Base-by-base conservation (phyloP, 768 basidiomycete species). In the Leccinellum rugosiceps region DNA sequence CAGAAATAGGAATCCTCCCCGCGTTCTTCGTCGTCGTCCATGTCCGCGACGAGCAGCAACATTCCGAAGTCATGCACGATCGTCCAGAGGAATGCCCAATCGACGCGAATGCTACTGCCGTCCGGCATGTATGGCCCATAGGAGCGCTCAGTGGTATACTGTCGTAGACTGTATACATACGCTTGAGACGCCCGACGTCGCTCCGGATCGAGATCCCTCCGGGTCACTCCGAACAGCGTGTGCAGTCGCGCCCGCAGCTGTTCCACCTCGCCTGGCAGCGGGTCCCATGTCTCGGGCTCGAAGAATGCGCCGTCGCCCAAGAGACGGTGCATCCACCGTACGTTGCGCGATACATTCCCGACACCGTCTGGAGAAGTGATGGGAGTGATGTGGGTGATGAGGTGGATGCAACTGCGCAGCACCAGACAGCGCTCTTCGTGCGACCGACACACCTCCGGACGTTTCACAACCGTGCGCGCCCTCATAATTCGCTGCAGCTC, bases 21-120 rank as follows among this genome's bases (percentile, higher is more conserved):
- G 45, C 15, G 3, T 3, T 59, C 69, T 19, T 73, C 71, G 6
- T 74, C 72, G 35, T 68, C 71, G 28, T 66, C 67, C 45, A 74
- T 38, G 43, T 80, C 79, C 10, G 81, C 68, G 25, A 23, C 23
- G 45, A 46, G 45, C 23, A 85, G 57, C 58, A 85, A 77, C 77
- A 81, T 77, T 6, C 78, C 79, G 30, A 88, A 71, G 44, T 78
- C 74, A 63, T 85, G 83, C 48, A 83, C 83, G 21, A 87, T 68
- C 51, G 75, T 79, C 62, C 75, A 75, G 31, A 88, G 45, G 67
- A 86, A 84, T 23, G 72, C 73, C 87, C 87, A 89, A 63, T 89
- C 78, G 4, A 87, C 72, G 1, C 65, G 65, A 25, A 68, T 80
- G 45, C 68, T 70, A 10, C 41, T 15, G n/a, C 79, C 80, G 21